Evolutionary conservation across 169 alveolate genomes (phyloP).

Genomic region (Pseudocohnilembus persalinus): DNA sequence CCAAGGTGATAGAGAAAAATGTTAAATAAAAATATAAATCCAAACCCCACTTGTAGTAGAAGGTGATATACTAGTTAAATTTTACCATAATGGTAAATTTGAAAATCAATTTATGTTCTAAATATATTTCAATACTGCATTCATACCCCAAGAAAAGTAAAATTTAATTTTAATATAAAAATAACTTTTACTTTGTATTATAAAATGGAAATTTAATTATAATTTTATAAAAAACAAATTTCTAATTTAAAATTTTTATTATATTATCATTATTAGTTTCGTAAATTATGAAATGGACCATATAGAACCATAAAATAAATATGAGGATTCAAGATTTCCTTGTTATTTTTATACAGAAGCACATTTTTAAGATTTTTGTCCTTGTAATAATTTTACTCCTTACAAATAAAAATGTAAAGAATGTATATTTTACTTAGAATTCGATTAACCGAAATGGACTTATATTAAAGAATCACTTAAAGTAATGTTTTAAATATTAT

Average conservation of each 20-base stretch:
- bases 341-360: slow-evolving; percentile 27
- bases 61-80: slow-evolving; percentile 57
- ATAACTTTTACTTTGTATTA: too few species aligned
- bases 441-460: slow-evolving; percentile 14
- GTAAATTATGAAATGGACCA: not conserved
- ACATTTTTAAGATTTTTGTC: slow-evolving; percentile 33
- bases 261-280: slow-evolving; percentile 23
- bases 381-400: slow-evolving; percentile 25
- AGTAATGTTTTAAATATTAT: not conserved
- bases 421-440: slow-evolving; percentile 16
- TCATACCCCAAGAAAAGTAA: slow-evolving; percentile 27
- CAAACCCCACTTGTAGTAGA: slow-evolving; percentile 26
- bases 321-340: slow-evolving; percentile 33
- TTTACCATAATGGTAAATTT: slow-evolving; percentile 50
- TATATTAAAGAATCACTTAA: slow-evolving; percentile 1
- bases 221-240: slow-evolving; percentile 1
- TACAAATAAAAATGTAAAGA: slow-evolving; percentile 34
- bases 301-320: slow-evolving; percentile 28
- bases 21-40: slow-evolving; percentile 5
- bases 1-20: slow-evolving; percentile 9
- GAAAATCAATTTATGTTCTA: slow-evolving; percentile 48
- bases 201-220: slow-evolving; percentile 7
- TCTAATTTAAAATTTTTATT: not conserved
- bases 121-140: slow-evolving; percentile 62
- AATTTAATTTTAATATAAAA: too few species aligned